These are phyloP conservation scores for Porcisia deanei DNA, from an alignment of 208 protist genomes.

Conservation along the genomic window DNA sequence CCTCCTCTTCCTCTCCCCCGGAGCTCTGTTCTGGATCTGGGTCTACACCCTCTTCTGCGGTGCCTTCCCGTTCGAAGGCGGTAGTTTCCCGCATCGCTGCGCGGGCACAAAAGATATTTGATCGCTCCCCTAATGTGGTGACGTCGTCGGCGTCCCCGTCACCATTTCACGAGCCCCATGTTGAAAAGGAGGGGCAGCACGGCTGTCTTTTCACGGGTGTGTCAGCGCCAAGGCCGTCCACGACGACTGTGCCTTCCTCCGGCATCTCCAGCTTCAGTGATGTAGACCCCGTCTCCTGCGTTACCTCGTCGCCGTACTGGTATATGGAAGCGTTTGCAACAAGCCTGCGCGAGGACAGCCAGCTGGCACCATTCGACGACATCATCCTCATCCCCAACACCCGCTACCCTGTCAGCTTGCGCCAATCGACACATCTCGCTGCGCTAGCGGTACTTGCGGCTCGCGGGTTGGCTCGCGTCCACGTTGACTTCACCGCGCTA, in stretches of 20 bases:
- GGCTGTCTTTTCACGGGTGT: background rate
- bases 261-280: background rate
- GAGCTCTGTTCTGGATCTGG: background rate
- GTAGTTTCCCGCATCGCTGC: background rate
- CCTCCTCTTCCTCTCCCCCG: background rate
- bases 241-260: background rate
- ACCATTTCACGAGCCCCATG: background rate
- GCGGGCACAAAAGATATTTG: constrained; percentile 3
- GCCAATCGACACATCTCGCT: constrained; percentile 81
- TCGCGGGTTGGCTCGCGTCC: constrained; percentile 69
- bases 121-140: background rate
- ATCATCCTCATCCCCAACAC: constrained; percentile 90
- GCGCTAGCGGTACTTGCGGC: constrained; percentile 77
- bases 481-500: constrained; percentile 88
- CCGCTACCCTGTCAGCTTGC: constrained; percentile 74
- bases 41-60: background rate
- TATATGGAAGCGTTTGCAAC: constrained; percentile 75
- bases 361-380: constrained; percentile 81
- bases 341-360: constrained; percentile 63
- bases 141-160: background rate
- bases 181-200: background rate
- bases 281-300: constrained; percentile 6
- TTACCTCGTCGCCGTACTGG: constrained; percentile 38
- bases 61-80: background rate
- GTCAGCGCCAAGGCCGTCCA: background rate